phyloP scores from a whole-genome alignment of 495 filamentous ascomycete genomes.

The Aspergillus mulundensis region DNA sequence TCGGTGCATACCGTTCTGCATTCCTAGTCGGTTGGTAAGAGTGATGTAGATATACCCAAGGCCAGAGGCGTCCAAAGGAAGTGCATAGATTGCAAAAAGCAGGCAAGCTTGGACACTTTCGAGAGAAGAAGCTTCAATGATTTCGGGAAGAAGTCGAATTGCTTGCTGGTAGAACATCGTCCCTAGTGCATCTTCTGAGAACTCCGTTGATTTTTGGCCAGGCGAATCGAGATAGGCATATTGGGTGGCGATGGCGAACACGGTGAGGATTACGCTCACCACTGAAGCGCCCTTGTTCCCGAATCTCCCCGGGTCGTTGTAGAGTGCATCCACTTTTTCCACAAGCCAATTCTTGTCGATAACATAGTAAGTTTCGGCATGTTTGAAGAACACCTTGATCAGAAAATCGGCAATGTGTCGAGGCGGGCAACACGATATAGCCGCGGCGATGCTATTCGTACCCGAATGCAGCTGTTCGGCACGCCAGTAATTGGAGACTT shows the following conservation, averaged over 20 bases:
- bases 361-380: conserved; percentile 36
- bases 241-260: conserved; percentile 42
- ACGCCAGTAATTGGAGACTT: conserved; percentile 25
- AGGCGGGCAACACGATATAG: conserved; percentile 33
- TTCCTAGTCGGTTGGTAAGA: conserved; percentile 32
- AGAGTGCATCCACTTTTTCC: conserved; percentile 25
- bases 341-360: conserved; percentile 29
- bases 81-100: conserved; percentile 33
- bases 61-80: conserved; percentile 36
- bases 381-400: conserved; percentile 34
- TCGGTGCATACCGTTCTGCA: conserved; percentile 42
- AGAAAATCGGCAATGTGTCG: conserved; percentile 36
- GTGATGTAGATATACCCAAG: conserved; percentile 37
- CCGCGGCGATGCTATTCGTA: conserved; percentile 19
- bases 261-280: conserved; percentile 31
- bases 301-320: conserved; percentile 22
- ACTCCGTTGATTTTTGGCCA: conserved; percentile 19
- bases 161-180: conserved; percentile 37
- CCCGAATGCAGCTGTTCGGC: conserved; percentile 28
- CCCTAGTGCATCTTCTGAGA: conserved; percentile 38
- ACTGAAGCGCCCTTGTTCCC: conserved; percentile 26
- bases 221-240: conserved; percentile 33
- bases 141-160: conserved; percentile 35
- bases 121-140: conserved; percentile 35
- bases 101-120: conserved; percentile 42